phyloP scores from a whole-genome alignment of 768 basidiomycete genomes.

The Hypholoma sublateritium region DNA sequence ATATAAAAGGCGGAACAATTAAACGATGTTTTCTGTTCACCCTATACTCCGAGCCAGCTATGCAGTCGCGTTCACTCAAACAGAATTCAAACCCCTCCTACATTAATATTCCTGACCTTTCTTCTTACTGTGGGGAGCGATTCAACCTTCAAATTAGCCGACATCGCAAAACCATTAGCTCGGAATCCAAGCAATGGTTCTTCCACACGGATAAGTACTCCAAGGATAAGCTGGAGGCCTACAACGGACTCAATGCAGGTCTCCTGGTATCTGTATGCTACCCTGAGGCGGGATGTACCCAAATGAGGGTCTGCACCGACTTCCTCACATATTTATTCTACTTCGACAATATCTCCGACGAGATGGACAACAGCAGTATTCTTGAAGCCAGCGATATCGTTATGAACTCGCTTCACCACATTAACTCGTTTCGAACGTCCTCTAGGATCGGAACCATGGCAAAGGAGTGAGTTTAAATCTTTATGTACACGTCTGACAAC shows the following conservation, averaged over 20 bases:
- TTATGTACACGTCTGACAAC: constrained; percentile 21
- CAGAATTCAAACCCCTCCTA: constrained; percentile 24
- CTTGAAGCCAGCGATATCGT: constrained; percentile 60
- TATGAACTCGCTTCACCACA: constrained; percentile 70
- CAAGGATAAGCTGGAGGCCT: constrained; percentile 52
- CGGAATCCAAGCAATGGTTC: constrained; percentile 72
- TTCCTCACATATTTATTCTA: constrained; percentile 80
- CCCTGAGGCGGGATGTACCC: constrained; percentile 54
- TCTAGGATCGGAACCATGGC: constrained; percentile 69
- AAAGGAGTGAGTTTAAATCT: constrained; percentile 54
- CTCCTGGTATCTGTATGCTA: constrained; percentile 70
- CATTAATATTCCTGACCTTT: constrained; percentile 72
- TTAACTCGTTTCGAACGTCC: constrained; percentile 49
- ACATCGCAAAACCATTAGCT: constrained; percentile 57
- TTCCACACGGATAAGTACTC: constrained; percentile 60
- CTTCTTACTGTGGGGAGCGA: constrained; percentile 56
- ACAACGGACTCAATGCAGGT: constrained; percentile 72
- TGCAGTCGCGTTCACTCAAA: neutral
- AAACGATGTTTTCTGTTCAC: neutral
- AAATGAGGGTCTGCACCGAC: constrained; percentile 72
- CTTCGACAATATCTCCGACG: constrained; percentile 78
- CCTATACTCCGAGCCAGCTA: neutral
- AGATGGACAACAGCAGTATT: constrained; percentile 68
- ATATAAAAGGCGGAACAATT: neutral
- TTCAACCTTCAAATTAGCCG: constrained; percentile 57